A percentile compares a stretch with the other conserved stretches of the same genome.
Conservation (phyloP, 1,139 yeast species). For the Geotrichum australiense region DNA sequence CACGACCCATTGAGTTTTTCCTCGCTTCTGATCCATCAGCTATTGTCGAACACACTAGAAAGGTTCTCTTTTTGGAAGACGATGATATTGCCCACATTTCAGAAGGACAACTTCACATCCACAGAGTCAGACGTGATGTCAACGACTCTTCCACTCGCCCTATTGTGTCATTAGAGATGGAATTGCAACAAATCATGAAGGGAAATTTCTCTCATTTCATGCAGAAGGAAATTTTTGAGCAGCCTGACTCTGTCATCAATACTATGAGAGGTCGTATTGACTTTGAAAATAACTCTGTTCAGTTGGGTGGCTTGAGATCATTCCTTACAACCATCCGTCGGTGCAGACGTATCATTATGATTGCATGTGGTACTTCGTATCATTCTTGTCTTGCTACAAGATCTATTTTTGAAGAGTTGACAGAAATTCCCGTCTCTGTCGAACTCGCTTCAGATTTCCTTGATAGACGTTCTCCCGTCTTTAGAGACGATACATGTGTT, state of each 20-base stretch:
- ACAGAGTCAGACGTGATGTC: slow-evolving; percentile 85
- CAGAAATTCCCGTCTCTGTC: slow-evolving; percentile 92
- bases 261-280: slow-evolving; percentile 99
- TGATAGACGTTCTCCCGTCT: slow-evolving; percentile 92
- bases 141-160: slow-evolving; percentile 92
- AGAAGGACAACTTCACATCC: slow-evolving; percentile 97
- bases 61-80: slow-evolving; percentile 92
- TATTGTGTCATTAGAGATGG: slow-evolving; percentile 94
- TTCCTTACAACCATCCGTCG: slow-evolving; percentile 86
- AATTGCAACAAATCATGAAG: slow-evolving; percentile 96
- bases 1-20: slow-evolving; percentile 93
- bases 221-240: slow-evolving; percentile 99
- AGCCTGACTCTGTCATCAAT: slow-evolving; percentile 95
- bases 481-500: slow-evolving; percentile 95
- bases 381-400: slow-evolving; percentile 98
- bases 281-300: slow-evolving; percentile 69
- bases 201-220: slow-evolving; percentile 94
- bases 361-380: slow-evolving; percentile 99
- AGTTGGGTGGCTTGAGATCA: slow-evolving; percentile 83
- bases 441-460: slow-evolving; percentile 97
- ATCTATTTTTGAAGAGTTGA: slow-evolving; percentile 91
- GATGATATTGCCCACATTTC: slow-evolving; percentile 98
- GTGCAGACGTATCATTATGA: slow-evolving; percentile 93
- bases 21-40: slow-evolving; percentile 97
- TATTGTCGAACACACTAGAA: slow-evolving; percentile 95